These are phyloP conservation scores for Fusarium temperatum DNA, from an alignment of 2,329 filamentous ascomycete species.

Conservation along the genomic window DNA sequence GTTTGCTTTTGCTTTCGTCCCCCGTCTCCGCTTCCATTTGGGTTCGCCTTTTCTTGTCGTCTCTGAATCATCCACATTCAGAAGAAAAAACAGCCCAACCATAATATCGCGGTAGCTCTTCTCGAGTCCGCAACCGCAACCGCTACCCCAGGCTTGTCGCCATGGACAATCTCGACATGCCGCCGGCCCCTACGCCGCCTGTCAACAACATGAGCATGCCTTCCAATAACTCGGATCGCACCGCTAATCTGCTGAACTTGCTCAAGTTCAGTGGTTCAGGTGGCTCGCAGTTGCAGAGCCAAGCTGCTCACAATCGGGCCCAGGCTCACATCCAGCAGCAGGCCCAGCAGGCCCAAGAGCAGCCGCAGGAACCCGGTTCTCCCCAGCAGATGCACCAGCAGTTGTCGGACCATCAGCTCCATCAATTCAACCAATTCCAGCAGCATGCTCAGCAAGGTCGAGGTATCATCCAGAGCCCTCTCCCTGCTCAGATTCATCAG, in stretches of 20 bases:
- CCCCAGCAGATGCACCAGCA: constrained; percentile 37
- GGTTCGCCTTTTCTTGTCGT: constrained; percentile 11
- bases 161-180: constrained; percentile 53
- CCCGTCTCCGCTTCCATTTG: constrained; percentile 37
- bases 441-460: constrained; percentile 40
- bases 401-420: constrained; percentile 42
- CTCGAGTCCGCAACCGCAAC: constrained; percentile 37
- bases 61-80: constrained; percentile 19
- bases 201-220: constrained; percentile 52
- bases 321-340: constrained; percentile 23
- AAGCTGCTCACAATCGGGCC: constrained; percentile 40
- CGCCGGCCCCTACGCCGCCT: constrained; percentile 61
- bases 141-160: constrained; percentile 27
- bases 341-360: constrained; percentile 26
- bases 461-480: constrained; percentile 35
- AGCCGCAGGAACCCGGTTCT: constrained; percentile 24
- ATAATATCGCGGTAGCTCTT: constrained; percentile 29
- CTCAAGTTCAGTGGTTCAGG: constrained; percentile 65
- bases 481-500: constrained; percentile 60
- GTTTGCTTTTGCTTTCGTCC: constrained; percentile 38
- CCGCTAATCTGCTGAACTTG: constrained; percentile 66
- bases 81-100: not conserved
- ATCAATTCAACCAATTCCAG: constrained; percentile 41
- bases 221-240: constrained; percentile 56
- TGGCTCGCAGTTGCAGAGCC: constrained; percentile 48